Evolutionary conservation across 1,139 yeast genomes (phyloP), one percentile per base, ranked within the genome.

Genomic region (Taiozyma sp.): DNA sequence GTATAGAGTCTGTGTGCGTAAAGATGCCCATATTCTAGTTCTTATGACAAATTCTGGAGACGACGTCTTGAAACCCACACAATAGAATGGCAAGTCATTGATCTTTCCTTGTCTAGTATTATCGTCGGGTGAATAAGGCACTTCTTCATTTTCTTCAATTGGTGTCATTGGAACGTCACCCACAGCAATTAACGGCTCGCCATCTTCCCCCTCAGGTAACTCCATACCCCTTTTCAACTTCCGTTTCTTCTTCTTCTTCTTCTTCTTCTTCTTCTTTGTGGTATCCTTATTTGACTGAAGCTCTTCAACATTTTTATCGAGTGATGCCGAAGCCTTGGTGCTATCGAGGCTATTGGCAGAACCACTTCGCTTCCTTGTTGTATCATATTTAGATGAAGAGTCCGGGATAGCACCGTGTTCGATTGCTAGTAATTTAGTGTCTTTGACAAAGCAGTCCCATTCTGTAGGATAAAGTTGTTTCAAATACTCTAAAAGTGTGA

Each of bases 1-100:
- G 58, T 83, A 88, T 47, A 88, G 70, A 0, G 96, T 88, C 62
- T 88, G 96, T 3, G 88, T 78, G 57, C 95, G 72, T 49, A 84
- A 68, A 0, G 95, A 86, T 0, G 95, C 86, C 96, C 96, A 88
- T 1, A 87, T 75, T 59, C 95, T 73, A 1, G 95, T 86, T 60
- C 95, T 69, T 52, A 85, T 63, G 1, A 80, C 76, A 56, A 76
- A 79, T 51, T 81, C 83, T 0, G 86, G 83, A 8, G 79, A 73
- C 0, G 88, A 75, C 13, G 77, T 71, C 53, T 81, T 82, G 65
- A 85, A 88, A 0, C 96, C 96, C 51, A 87, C 68, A 58, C 84
- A 81, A 55, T 84, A 79, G 51, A 75, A 81, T 0, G 96, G 95
- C 43, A 88, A 63, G 56, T 86, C 88, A 49, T 76, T 75, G 29